A percentile compares a stretch with the other conserved stretches of the same genome.
These are phyloP conservation scores for Breynia disticha DNA, from an alignment of 441 rosid genomes.

Conservation along the genomic window DNA sequence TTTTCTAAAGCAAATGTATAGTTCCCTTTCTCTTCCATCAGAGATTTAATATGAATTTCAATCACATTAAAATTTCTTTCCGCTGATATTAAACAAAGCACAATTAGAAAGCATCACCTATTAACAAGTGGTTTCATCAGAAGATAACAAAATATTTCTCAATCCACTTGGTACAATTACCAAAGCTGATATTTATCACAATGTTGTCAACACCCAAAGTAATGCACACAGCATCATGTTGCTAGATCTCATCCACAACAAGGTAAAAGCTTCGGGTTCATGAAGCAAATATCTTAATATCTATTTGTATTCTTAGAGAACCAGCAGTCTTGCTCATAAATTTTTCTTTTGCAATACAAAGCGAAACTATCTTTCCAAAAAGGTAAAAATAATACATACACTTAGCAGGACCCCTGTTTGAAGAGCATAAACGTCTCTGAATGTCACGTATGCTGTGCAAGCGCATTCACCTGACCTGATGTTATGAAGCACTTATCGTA, in stretches of 20 bases:
- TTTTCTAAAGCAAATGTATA: too few species aligned
- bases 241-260: not conserved
- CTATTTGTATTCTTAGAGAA: not conserved
- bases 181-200: too few species aligned
- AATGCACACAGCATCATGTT: too few species aligned
- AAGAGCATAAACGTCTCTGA: constrained; percentile 55
- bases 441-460: constrained; percentile 68
- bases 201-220: too few species aligned
- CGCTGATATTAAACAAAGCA: too few species aligned
- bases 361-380: not conserved
- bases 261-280: not conserved
- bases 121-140: too few species aligned
- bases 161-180: too few species aligned
- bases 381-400: constrained; percentile 32
- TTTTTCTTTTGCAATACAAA: not conserved
- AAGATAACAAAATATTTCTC: too few species aligned
- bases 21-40: too few species aligned
- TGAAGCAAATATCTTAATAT: not conserved
- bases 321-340: not conserved
- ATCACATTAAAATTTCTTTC: too few species aligned
- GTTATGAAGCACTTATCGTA: constrained; percentile 1
- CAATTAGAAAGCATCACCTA: too few species aligned
- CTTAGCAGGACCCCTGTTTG: constrained; percentile 79
- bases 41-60: too few species aligned
- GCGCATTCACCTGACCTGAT: constrained; percentile 50